Evolutionary conservation across 2,329 filamentous ascomycete genomes (phyloP), one percentile per base, ranked within the genome.

Genomic region (Fusarium setosum): DNA sequence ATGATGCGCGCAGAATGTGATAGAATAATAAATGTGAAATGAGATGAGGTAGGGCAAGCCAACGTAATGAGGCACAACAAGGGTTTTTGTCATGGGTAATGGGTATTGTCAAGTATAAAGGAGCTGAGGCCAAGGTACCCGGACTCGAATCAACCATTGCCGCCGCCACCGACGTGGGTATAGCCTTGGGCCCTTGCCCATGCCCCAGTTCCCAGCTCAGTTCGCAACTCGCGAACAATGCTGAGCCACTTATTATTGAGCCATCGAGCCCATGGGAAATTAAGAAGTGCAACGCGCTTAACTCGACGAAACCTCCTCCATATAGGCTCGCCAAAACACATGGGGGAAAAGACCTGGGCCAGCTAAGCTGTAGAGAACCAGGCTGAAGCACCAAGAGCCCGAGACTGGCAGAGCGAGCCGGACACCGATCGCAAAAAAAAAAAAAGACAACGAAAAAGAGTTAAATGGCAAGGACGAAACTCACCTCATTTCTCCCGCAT

Each of bases 401-500:
- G 26, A 57, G 37, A 21, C 23, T 53, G n/a, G 32, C 34, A 38
- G 17, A 53, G 40, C 32, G 15, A 18, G 41, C 41, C 17, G 29
- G 42, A 40, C 23, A 49, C 23, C 31, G 11, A 37, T 24, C n/a
- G 21, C 20, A 15, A 18, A 50, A 50, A 7, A 20, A 47, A 32
- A 24, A 34, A 32, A n/a, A 32, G 15, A 15, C 17, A 47, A 47
- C n/a, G 44, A 18, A 57, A 29, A 34, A 15, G 23, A 56, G 29
- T 18, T 55, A 60, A 72, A 74, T 65, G 56, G 56, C 24, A 71
- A 56, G 24, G 57, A 44, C 37, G 37, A 44, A 42, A 83, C 85
- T 74, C 75, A 87, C 85, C 85, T 84, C 79, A 86, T 84, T 73
- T 87, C 84, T 81, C 74, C 76, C 29, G 79, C 73, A 69, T 81